Conservation (phyloP, 805 yeast genomes). For the Metschnikowia amazonensis region DNA sequence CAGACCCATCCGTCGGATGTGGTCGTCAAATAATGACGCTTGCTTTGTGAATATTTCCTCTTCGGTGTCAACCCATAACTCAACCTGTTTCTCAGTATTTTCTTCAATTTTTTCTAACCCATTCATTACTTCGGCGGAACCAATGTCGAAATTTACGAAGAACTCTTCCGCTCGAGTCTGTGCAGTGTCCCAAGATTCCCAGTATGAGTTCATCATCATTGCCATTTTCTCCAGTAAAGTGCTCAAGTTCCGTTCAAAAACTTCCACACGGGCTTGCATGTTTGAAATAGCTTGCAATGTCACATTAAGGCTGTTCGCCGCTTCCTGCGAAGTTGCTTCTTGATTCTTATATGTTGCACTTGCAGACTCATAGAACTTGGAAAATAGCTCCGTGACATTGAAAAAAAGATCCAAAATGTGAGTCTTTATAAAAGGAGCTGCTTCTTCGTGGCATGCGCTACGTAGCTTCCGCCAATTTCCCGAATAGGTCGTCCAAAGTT, state of each 20-base stretch:
- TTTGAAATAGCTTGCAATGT: background rate
- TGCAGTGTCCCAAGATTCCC: background rate
- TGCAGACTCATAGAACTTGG: constrained; percentile 11
- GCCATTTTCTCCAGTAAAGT: constrained; percentile 3
- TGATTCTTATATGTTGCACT: background rate
- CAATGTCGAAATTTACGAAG: background rate
- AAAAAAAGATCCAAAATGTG: constrained; percentile 44
- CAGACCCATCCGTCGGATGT: background rate
- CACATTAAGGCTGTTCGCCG: background rate
- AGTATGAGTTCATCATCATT: constrained; percentile 3
- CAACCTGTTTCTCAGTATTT: constrained; percentile 5
- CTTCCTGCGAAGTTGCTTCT: background rate
- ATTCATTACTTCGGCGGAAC: constrained; percentile 4
- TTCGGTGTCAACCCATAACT: constrained; percentile 5
- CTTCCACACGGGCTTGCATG: constrained; percentile 2
- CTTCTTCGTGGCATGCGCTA: constrained; percentile 50
- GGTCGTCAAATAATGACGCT: constrained; percentile 5
- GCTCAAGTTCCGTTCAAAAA: constrained; percentile 2
- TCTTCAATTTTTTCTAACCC: background rate
- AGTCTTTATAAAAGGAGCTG: constrained; percentile 50
- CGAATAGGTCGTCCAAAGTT: constrained; percentile 73
- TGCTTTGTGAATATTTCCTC: constrained; percentile 3
- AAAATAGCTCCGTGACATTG: constrained; percentile 39
- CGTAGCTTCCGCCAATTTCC: constrained; percentile 58
- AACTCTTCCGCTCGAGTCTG: background rate